Percentiles rank a stretch among this genome's conserved stretches.
These are phyloP conservation scores for Penicillium thymicola DNA, from an alignment of 2,329 filamentous ascomycete species.

Conservation along the genomic window DNA sequence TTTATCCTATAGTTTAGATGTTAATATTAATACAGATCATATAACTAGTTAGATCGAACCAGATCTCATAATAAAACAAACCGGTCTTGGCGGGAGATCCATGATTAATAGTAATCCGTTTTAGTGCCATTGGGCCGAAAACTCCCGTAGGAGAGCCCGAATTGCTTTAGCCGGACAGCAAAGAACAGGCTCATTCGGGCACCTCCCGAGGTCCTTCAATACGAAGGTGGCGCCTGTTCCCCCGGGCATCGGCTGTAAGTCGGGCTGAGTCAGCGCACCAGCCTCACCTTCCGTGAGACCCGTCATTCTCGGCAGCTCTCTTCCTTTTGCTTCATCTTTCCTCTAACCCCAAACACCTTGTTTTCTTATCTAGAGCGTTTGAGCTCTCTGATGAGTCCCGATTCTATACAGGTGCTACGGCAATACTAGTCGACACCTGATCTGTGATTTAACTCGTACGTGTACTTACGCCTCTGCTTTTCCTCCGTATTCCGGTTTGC, in stretches of 20 bases:
- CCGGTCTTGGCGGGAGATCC: neutral
- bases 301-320: slow-evolving; percentile 15
- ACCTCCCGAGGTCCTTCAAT: neutral
- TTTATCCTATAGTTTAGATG: slow-evolving; percentile 1
- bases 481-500: slow-evolving; percentile 23
- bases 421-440: slow-evolving; percentile 42
- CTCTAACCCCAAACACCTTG: slow-evolving; percentile 12
- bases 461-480: slow-evolving; percentile 26
- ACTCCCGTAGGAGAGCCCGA: slow-evolving; percentile 23
- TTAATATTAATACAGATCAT: neutral
- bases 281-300: slow-evolving; percentile 16
- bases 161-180: slow-evolving; percentile 18
- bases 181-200: slow-evolving; percentile 3
- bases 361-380: slow-evolving; percentile 29
- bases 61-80: neutral
- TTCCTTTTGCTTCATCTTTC: slow-evolving; percentile 17
- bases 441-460: slow-evolving; percentile 17
- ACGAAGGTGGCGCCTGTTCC: neutral
- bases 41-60: neutral
- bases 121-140: slow-evolving; percentile 23
- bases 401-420: slow-evolving; percentile 40
- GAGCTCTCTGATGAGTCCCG: slow-evolving; percentile 41
- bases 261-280: slow-evolving; percentile 26
- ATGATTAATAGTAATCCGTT: slow-evolving; percentile 13
- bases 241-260: slow-evolving; percentile 14